Evolutionary conservation across 106 monocot genomes (phyloP), one percentile per base, ranked within the genome.

Genomic region (Chionographis japonica): DNA sequence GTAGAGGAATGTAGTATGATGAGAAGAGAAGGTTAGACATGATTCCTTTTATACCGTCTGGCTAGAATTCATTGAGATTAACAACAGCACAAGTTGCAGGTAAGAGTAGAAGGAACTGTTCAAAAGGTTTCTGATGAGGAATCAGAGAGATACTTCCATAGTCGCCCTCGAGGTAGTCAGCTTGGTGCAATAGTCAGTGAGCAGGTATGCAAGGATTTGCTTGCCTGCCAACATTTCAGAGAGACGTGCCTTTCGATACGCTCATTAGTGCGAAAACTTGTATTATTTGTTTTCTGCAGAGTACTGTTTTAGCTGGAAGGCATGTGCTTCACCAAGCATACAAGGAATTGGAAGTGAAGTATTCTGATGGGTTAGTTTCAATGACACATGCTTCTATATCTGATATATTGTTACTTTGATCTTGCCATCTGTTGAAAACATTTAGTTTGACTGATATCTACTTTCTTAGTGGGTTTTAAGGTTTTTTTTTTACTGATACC

Each of bases 161-260:
- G 89, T 72, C 89, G 95, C 20, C 92, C 92, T 67, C 83, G 75
- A 67, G 95, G 92, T 61, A 97, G 95, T 72, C 92, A 97, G 62
- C 82, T 97, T 72, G 97, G 97, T 65, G 97, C 97, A 51, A 68
- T 90, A 46, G 95, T 78, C 46, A 97, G 97, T 83, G 74, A 87
- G 60, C 97, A 97, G 89, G 97, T 97, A 4, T 58, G 15, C 65
- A 74, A 70, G 46, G 41, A 40, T 63, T 72, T 16, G 37, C 12
- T 51, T 20, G 19, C 35, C 53, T 58, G 37, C n/a, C 13, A 60
- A 12, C 6, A 20, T 66, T 16, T 49, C 13, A 41, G 15, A 37
- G 14, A 9, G 10, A 40, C 12, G 57, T 46, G 14, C 57, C 15
- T 7, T 68, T 4, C 56, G 6, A 42, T 67, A 58, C 58, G 35